These are phyloP conservation scores for Rasamsonia emersonii DNA, from an alignment of 2,329 filamentous ascomycete species.

Conservation along the genomic window DNA sequence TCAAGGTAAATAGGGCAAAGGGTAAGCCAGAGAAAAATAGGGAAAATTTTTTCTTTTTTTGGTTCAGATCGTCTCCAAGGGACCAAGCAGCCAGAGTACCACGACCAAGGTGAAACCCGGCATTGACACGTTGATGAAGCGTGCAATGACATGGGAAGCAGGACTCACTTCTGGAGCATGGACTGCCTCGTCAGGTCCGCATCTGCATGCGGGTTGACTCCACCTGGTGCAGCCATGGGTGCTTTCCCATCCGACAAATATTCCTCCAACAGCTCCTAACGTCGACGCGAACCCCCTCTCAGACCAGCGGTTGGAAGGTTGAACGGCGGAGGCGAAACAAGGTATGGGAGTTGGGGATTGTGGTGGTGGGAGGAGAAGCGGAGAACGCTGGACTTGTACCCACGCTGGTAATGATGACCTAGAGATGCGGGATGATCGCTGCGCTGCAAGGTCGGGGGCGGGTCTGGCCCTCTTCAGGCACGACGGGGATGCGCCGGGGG, in stretches of 20 bases:
- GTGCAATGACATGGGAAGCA: slow-evolving; percentile 11
- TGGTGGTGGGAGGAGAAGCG: neutral
- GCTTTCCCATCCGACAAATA: slow-evolving; percentile 27
- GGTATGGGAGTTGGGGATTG: neutral
- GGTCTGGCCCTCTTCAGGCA: neutral
- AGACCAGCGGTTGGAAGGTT: neutral
- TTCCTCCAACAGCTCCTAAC: neutral
- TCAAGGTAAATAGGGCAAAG: no score
- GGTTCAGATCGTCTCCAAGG: no score
- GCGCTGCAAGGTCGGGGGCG: slow-evolving; percentile 1
- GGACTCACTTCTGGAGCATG: slow-evolving; percentile 49
- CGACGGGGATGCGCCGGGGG: neutral
- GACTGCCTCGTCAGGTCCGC: slow-evolving; percentile 52
- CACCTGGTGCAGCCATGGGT: slow-evolving; percentile 37
- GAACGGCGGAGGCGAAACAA: slow-evolving; percentile 1
- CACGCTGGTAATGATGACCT: slow-evolving; percentile 22
- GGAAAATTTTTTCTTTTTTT: no score
- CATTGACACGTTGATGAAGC: slow-evolving; percentile 5
- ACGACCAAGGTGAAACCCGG: no score
- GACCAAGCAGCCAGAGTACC: no score
- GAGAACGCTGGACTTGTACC: slow-evolving; percentile 10
- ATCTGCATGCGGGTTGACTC: slow-evolving; percentile 43
- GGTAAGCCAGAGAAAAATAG: no score
- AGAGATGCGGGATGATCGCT: slow-evolving; percentile 27
- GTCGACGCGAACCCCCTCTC: no score